Conservation (phyloP, 176 grass and related monocot genomes). For the Oryza officinalis region DNA sequence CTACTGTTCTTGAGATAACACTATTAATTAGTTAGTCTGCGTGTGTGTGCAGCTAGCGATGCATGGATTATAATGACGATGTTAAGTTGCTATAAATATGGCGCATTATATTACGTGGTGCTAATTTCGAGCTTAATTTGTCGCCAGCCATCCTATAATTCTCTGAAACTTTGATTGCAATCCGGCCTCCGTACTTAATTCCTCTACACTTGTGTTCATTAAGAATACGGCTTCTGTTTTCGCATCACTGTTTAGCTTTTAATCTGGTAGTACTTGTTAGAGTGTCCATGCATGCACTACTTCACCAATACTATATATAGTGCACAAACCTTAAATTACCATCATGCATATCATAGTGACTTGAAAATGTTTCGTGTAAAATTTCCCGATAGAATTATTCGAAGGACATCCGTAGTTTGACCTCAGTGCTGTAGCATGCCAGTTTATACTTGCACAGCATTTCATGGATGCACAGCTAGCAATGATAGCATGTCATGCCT, state of each 20-base stretch:
- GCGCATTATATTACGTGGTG: background rate
- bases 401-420: background rate
- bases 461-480: background rate
- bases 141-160: background rate
- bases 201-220: background rate
- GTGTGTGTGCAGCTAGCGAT: background rate
- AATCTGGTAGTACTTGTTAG: background rate
- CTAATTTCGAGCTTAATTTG: background rate
- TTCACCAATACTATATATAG: background rate
- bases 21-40: conserved; percentile 1
- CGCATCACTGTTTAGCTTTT: conserved; percentile 14
- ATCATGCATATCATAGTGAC: background rate
- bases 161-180: background rate
- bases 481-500: background rate
- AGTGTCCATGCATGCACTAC: conserved; percentile 16
- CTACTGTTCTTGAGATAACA: background rate
- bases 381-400: background rate
- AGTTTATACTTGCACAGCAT: background rate
- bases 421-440: background rate
- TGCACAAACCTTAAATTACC: background rate
- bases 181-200: background rate
- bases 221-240: background rate
- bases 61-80: background rate
- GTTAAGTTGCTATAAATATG: background rate
- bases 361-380: background rate